A percentile compares a stretch with the other conserved stretches of the same genome.
phyloP scores from a whole-genome alignment of 2,329 filamentous ascomycete genomes.

The Phyllosticta paracitricarpa region DNA sequence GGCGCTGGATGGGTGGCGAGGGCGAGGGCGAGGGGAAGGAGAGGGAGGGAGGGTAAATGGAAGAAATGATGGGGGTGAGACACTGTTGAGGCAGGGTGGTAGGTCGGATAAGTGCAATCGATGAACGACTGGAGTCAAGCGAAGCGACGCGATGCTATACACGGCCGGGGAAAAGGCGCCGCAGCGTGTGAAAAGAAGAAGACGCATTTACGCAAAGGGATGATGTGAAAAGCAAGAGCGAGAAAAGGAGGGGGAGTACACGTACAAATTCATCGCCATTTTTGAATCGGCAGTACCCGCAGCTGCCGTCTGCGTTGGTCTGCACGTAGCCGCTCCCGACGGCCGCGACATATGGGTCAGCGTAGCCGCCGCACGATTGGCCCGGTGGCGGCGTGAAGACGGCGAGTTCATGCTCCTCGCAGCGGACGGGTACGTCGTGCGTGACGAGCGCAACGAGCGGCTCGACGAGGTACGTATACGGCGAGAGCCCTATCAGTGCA shows the following conservation, averaged over 20 bases:
- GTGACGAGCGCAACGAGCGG: slow-evolving; percentile 48
- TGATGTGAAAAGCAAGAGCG: background rate
- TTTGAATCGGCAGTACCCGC: slow-evolving; percentile 55
- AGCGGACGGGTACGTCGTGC: slow-evolving; percentile 46
- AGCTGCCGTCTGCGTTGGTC: slow-evolving; percentile 45
- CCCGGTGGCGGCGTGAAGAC: slow-evolving; percentile 50
- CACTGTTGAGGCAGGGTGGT: too few relatives aligned
- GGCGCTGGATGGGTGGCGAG: background rate
- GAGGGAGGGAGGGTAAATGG: too few relatives aligned
- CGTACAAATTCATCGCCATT: slow-evolving; percentile 48
- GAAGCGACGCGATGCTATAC: background rate
- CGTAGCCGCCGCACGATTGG: slow-evolving; percentile 52
- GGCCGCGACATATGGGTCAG: slow-evolving; percentile 40
- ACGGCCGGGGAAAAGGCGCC: background rate
- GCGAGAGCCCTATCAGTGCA: slow-evolving; percentile 54
- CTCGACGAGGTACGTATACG: slow-evolving; percentile 58
- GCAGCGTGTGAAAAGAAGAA: background rate
- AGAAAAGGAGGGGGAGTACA: background rate
- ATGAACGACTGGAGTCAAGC: background rate
- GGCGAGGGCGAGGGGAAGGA: background rate
- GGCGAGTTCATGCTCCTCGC: slow-evolving; percentile 47
- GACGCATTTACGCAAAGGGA: background rate
- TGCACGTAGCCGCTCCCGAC: slow-evolving; percentile 50
- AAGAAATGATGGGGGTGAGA: too few relatives aligned
- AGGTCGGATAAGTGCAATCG: background rate